A percentile compares a stretch with the other conserved stretches of the same genome.
Conservation (phyloP, 2,329 filamentous ascomycete genomes). For the Grosmannia penicillata region DNA sequence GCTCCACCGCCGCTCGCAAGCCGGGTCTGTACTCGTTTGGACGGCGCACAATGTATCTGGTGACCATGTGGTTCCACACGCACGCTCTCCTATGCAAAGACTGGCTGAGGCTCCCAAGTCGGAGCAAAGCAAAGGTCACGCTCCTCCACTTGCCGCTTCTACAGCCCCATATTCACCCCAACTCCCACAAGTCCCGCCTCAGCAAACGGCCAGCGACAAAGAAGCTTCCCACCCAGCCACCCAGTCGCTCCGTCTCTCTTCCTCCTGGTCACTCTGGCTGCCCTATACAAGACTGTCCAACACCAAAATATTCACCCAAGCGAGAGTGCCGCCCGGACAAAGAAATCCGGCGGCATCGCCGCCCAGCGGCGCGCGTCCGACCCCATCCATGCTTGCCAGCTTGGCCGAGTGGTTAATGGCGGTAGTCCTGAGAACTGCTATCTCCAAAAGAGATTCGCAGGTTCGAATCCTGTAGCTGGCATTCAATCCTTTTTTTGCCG, state of each 20-base stretch:
- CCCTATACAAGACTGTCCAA: background rate
- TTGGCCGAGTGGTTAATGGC: conserved; percentile 13
- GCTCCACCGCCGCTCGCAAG: too few relatives aligned
- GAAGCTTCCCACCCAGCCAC: background rate
- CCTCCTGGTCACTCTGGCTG: background rate
- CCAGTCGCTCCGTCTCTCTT: background rate
- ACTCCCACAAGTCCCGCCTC: too few relatives aligned
- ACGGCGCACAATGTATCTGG: too few relatives aligned
- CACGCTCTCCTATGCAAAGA: too few relatives aligned
- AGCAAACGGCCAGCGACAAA: too few relatives aligned
- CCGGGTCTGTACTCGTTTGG: too few relatives aligned
- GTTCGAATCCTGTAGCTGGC: conserved; percentile 13
- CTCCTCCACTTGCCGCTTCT: too few relatives aligned
- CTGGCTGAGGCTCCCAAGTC: too few relatives aligned
- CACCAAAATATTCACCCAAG: background rate
- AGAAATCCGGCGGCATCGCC: background rate
- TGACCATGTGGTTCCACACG: too few relatives aligned
- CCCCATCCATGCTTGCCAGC: conserved; percentile 3
- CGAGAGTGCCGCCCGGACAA: conserved; percentile 1
- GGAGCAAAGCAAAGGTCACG: too few relatives aligned
- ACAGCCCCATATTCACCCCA: too few relatives aligned
- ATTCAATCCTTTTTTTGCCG: background rate
- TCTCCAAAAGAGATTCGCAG: conserved; percentile 11
- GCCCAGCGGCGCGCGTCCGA: background rate
- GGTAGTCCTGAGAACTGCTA: conserved; percentile 12